Evolutionary conservation across 2,329 filamentous ascomycete species (phyloP), one percentile per base, ranked within the genome.

Genomic region (Claviceps pusilla): DNA sequence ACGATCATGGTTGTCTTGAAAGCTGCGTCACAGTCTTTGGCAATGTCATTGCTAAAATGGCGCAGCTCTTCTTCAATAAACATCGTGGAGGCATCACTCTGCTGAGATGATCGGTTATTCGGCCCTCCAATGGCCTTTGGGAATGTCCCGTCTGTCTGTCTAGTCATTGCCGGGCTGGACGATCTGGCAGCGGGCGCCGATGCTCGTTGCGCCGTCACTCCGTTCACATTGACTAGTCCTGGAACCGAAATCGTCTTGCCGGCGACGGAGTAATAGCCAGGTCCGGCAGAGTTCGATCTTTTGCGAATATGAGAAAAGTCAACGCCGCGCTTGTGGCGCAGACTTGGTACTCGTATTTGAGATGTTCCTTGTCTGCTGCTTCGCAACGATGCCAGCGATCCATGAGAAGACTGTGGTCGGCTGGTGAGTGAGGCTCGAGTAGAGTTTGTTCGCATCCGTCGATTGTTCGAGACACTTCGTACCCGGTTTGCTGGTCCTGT

Each of bases 11-110:
- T 76, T 60, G 85, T 82, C 64, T 88, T 90, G 72, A 97, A 96
- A 1, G 90, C 90, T 63, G 93, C 87, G 63, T 97, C 90, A 63
- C 90, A 94, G 56, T 93, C 87, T 67, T 89, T 88, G 51, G 89
- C 88, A 57, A 96, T 83, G 62, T 89, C 89, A 61, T 80, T 81
- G 61, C 89, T 95, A 55, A 94, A 85, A 61, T 91, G 84, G 7
- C 88, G 78, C 53, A 93, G 79, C 65, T 95, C 90, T 56, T 89
- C 88, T 56, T 89, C 88, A 60, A 80, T 83, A 61, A 76, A 69
- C 45, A 71, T 61, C 51, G 67, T 56, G n/a, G 68, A 68, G 7
- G 50, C 48, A 61, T 64, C 59, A 62, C 35, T 58, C 57, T 62
- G 54, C 47, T 48, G 48, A 14, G 52, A 24, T 39, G 43, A 29